Evolutionary conservation across 2,329 filamentous ascomycete genomes (phyloP), one percentile per base, ranked within the genome.

Genomic region (Hawksworthiomyces lignivorus): DNA sequence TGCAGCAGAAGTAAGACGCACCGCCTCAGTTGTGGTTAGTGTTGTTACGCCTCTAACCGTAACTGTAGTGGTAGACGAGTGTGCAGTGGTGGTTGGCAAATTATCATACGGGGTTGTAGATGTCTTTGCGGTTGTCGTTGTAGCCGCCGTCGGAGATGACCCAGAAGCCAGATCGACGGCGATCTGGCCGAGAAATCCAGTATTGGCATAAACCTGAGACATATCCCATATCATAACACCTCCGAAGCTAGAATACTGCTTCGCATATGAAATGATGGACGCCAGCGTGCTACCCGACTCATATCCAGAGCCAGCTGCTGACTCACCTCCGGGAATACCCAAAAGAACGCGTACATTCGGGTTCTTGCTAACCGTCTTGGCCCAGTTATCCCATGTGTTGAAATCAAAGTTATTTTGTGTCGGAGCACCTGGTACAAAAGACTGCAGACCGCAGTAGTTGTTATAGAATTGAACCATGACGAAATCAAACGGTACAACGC

Each of bases 191-290:
- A 82, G 60, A 55, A 78, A 80, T 1, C 75, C 77, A 2, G 50
- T 26, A 57, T 82, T 82, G n/a, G 61, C 59, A 48, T 70, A 78
- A 2, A 73, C 66, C 62, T 81, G 77, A 22, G 66, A 73, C 60
- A 73, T 73, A 57, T 84, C 80, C 80, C 79, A 84, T 62, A 82
- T 67, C 80, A 84, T 82, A 21, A 80, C 69, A 22, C 80, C 80
- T 7, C 78, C 80, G 52, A 84, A 83, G 57, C 70, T 80, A 4
- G 62, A 57, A 53, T 72, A 83, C 30, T 60, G 56, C 59, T 71
- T 70, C 33, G 62, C 66, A 52, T 75, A 81, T 26, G 64, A 43
- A 47, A 84, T 68, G 24, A 79, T 65, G 5, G 62, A 54, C 17
- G 55, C 59, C 29, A 84, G 63, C 18, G 65, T 56, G n/a, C 52